Evolutionary conservation across 2,329 filamentous ascomycete genomes (phyloP).

Genomic region (Chrysoporthe cubensis): DNA sequence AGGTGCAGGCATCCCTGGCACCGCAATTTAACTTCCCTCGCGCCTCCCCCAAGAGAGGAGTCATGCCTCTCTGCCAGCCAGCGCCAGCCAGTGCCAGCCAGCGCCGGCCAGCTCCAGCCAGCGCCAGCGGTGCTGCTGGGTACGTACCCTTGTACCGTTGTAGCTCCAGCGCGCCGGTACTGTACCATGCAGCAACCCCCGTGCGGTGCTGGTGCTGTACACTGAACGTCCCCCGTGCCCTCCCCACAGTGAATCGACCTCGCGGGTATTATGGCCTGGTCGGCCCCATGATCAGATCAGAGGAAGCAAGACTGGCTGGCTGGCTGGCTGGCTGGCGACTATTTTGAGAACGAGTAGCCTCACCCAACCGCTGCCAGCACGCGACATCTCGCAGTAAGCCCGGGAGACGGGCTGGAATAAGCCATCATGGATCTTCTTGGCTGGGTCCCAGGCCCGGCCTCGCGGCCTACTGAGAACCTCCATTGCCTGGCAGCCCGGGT

Average conservation of each 20-base stretch:
- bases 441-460: neutral
- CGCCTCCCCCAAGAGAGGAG: constrained; percentile 10
- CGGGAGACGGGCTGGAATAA: neutral
- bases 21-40: constrained; percentile 18
- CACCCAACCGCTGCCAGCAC: neutral
- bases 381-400: constrained; percentile 1
- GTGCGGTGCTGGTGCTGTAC: neutral
- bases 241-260: neutral
- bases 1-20: constrained; percentile 12
- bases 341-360: neutral
- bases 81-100: no score
- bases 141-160: neutral
- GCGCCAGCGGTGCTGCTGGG: no score
- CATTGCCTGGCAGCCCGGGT: neutral
- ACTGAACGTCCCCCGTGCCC: neutral
- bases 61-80: constrained; percentile 1
- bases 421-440: neutral
- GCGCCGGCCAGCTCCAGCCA: no score
- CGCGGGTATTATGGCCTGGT: neutral
- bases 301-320: neutral
- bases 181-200: neutral
- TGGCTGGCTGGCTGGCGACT: neutral
- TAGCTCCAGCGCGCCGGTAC: constrained; percentile 12
- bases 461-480: neutral
- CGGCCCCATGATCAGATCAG: neutral